A percentile compares a stretch with the other conserved stretches of the same genome.
Evolutionary conservation across 495 filamentous ascomycete species (phyloP).

Genomic region (Pseudevernia furfuracea): DNA sequence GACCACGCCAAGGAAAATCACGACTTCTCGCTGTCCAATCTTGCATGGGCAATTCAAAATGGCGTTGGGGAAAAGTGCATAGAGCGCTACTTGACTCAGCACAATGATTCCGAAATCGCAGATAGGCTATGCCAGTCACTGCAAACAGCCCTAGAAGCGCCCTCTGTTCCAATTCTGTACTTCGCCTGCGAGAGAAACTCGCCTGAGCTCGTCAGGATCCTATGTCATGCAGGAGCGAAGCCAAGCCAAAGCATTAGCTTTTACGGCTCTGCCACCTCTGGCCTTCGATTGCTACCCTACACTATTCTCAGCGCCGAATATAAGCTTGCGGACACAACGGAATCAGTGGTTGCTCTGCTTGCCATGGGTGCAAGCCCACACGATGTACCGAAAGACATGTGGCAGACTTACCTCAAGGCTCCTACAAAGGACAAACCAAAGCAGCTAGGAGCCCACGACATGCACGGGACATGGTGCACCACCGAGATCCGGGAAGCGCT

Average conservation of each 20-base stretch:
- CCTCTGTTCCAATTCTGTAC: slow-evolving; percentile 15
- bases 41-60: slow-evolving; percentile 9
- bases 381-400: slow-evolving; percentile 24
- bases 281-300: slow-evolving; percentile 16
- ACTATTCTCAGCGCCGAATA: slow-evolving; percentile 19
- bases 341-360: slow-evolving; percentile 17
- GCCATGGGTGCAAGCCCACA: slow-evolving; percentile 20
- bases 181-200: slow-evolving; percentile 23
- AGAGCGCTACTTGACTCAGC: slow-evolving; percentile 17
- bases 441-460: too few species aligned
- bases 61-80: slow-evolving; percentile 12
- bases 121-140: not conserved
- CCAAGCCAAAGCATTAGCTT: not conserved
- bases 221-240: slow-evolving; percentile 20
- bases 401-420: slow-evolving; percentile 17
- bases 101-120: not conserved
- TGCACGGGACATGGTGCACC: slow-evolving; percentile 12
- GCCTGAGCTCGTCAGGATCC: slow-evolving; percentile 14
- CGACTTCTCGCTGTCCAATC: not conserved
- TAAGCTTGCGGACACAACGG: slow-evolving; percentile 16
- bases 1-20: slow-evolving; percentile 16
- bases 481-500: slow-evolving; percentile 23
- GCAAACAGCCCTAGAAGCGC: not conserved
- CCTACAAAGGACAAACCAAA: slow-evolving; percentile 3
- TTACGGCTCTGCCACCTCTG: not conserved